These are phyloP conservation scores for Rosa rugosa DNA, from an alignment of 306 rosid genomes.

Conservation along the genomic window DNA sequence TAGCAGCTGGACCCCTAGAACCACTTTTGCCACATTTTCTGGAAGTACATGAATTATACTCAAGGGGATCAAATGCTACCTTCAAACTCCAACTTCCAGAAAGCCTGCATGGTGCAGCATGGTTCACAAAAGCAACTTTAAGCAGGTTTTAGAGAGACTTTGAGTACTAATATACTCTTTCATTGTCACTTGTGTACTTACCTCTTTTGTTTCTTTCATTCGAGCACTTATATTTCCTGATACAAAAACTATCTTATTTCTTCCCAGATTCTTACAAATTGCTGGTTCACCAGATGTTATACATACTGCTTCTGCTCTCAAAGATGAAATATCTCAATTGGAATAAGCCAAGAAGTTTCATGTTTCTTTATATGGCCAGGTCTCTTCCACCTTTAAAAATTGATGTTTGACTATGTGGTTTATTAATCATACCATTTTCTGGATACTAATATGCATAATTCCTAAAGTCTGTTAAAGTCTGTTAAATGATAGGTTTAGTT, in stretches of 20 bases:
- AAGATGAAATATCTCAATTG: constrained; percentile 84
- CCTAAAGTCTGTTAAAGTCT: not conserved
- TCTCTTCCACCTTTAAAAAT: constrained; percentile 27
- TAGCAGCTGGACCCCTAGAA: constrained; percentile 65
- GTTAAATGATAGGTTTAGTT: not conserved
- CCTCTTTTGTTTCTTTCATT: constrained; percentile 9
- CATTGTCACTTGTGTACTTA: not conserved
- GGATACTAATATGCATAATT: constrained; percentile 34
- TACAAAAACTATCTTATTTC: constrained; percentile 22
- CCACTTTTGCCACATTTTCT: constrained; percentile 67
- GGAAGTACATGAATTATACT: constrained; percentile 47
- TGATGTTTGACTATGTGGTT: constrained; percentile 21
- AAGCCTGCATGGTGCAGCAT: constrained; percentile 51
- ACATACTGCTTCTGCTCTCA: constrained; percentile 34
- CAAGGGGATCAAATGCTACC: constrained; percentile 57
- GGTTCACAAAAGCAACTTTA: constrained; percentile 83
- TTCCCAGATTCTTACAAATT: constrained; percentile 66
- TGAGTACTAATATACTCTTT: not conserved
- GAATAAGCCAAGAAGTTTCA: constrained; percentile 84
- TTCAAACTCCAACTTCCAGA: constrained; percentile 58
- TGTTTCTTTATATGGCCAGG: constrained; percentile 82
- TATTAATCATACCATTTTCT: constrained; percentile 20
- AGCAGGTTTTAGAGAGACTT: constrained; percentile 53
- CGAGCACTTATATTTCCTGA: constrained; percentile 14
- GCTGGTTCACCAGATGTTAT: constrained; percentile 60